Evolutionary conservation across 495 filamentous ascomycete genomes (phyloP).

Genomic region (Penicillium salamii): DNA sequence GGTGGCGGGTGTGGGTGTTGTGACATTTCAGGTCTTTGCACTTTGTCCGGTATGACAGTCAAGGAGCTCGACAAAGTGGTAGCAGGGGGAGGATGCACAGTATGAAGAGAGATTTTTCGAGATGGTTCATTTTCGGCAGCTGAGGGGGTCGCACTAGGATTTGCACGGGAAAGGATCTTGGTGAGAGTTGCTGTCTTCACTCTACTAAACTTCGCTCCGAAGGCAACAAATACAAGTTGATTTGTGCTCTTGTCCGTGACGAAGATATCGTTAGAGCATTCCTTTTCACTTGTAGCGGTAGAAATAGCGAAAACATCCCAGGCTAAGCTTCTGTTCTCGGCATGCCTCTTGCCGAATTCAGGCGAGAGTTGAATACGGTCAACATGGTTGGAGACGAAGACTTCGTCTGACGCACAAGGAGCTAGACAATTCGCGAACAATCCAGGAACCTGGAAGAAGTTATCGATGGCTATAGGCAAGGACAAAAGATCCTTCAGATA

Average conservation of each 20-base stretch:
- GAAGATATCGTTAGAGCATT: conserved; percentile 35
- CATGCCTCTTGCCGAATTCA: not conserved
- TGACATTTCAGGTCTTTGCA: too few species aligned
- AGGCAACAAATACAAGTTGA: conserved; percentile 20
- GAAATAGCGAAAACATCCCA: not conserved
- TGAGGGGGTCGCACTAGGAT: conserved; percentile 1
- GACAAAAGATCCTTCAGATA: not conserved
- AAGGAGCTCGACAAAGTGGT: not conserved
- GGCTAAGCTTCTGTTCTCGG: not conserved
- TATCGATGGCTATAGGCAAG: conserved; percentile 26
- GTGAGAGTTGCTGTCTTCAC: conserved; percentile 23
- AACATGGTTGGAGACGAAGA: conserved; percentile 22
- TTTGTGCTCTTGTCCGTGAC: conserved; percentile 21
- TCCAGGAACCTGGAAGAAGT: conserved; percentile 40
- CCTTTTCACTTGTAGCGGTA: conserved; percentile 9
- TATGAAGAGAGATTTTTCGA: too few species aligned
- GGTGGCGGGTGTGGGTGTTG: too few species aligned
- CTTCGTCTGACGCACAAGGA: conserved; percentile 12
- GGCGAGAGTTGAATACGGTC: not conserved
- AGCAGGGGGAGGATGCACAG: not conserved
- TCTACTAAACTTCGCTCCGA: conserved; percentile 29
- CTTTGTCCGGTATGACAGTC: not conserved
- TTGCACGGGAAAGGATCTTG: conserved; percentile 16
- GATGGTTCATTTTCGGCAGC: not conserved
- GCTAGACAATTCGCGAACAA: conserved; percentile 37